Evolutionary conservation across 352 stramenopile genomes (phyloP), one percentile per base, ranked within the genome.

Genomic region (Globisporangium orthogonon): DNA sequence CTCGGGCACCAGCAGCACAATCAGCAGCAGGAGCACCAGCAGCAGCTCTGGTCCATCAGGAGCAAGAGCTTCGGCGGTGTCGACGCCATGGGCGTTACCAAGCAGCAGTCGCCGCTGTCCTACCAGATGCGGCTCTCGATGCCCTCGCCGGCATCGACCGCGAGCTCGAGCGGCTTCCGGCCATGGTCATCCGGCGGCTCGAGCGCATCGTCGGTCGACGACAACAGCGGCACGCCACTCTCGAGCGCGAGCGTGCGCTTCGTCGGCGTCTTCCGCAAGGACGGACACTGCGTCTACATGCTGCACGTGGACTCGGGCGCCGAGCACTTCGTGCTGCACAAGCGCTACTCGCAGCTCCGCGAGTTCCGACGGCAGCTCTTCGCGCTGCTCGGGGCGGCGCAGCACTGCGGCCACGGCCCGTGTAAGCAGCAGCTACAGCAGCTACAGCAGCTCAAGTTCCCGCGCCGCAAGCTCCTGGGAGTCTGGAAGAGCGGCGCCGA

Each of bases 301-400:
- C 30, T 90, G 50, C 67, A 87, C 13, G 74, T 92, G 18, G 65
- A 83, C 52, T 84, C 78, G 18, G 69, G 69, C 30, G 54, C 54
- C 15, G 74, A 82, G 49, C 64, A 74, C 30, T 88, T 79, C 46
- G 65, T 83, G 30, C 33, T 91, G 17, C 61, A 78, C 52, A 87
- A 84, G 67, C 74, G 83, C 51, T 92, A 67, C 67, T 89, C 78
- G 41, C 74, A 92, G 52, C 86, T 90, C 63, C 76, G 79, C 50
- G 69, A 71, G 15, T 74, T 92, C 15, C 76, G 79, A 15, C 59
- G 65, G 37, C 54, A 77, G 54, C 56, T 92, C 41, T 57, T 90
- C 4, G 37, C 50, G 15, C 39, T 50, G 23, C 44, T 77, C 17
- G 46, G 71, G 15, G 35, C 52, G 5, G 28, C 58, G 10, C 53